Base-by-base conservation (phyloP, 1,284 basidiomycete species). In the Tilletia horrida region DNA sequence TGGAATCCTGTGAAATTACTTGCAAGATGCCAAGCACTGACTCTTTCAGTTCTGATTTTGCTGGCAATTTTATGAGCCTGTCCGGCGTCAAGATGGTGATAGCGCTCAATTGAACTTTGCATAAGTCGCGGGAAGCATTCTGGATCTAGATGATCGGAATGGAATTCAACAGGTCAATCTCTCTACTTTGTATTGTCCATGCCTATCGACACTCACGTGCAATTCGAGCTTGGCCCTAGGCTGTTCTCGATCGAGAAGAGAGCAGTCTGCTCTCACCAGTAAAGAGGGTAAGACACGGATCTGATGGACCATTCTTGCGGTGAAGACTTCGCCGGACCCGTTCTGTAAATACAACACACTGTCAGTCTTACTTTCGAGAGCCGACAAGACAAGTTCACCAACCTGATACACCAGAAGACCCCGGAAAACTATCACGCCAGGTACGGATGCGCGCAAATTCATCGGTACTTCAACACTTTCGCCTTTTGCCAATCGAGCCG, bases 401-500 rank as follows among this genome's bases (percentile, higher is more conserved):
- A 59, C 62, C 45, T 65, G 57, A 45, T 70, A 70, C 0, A 55
- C 44, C 27, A 70, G 21, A 7, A 63, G 66, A 63, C 63, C 67
- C 1, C 52, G 42, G 16, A 70, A 23, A 2, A 7, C 2, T 3
- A 48, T 8, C 65, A 65, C 2, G 31, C 50, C 55, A 18, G 55
- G 23, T 16, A 9, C 27, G 14, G 55, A 18, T 40, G 29, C 55
- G 27, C 55, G 55, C 16, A 59, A 9, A 7, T 29, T 25, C n/a
- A 59, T 16, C 1, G 18, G 9, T 3, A 64, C 14, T 1, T 64
- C 63, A 2, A 64, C 18, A 16, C 31, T 52, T 31, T 50, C 63
- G n/a, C 63, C 63, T 50, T 50, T 57, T 11, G 27, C 63, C 8
- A 64, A 43, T 7, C n/a, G 47, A 7, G 7, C 16, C 2, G 44